phyloP scores from a whole-genome alignment of 176 grass and related monocot species.

The Bromus sterilis region DNA sequence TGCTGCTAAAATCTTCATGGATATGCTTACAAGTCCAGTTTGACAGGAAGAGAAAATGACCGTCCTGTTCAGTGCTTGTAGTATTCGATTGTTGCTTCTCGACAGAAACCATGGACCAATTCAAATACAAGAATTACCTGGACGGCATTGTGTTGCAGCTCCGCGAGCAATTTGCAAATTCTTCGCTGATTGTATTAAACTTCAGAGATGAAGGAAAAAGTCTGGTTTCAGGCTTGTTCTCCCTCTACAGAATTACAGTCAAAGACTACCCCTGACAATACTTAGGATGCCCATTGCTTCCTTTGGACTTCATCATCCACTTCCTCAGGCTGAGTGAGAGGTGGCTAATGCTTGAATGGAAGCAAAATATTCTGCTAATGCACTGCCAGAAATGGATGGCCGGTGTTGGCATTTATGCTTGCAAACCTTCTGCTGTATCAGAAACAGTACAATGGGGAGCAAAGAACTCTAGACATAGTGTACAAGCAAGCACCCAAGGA shows the following conservation, averaged over 20 bases:
- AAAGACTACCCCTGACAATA: constrained; percentile 75
- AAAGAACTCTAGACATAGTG: constrained; percentile 91
- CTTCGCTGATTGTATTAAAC: constrained; percentile 82
- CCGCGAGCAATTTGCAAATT: constrained; percentile 56
- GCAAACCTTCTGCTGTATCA: constrained; percentile 76
- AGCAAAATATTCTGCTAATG: constrained; percentile 83
- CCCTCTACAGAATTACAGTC: constrained; percentile 52
- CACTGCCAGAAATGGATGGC: constrained; percentile 92
- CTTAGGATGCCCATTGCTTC: constrained; percentile 66
- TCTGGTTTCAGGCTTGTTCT: constrained; percentile 51
- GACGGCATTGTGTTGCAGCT: constrained; percentile 63
- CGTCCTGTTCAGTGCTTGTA: constrained; percentile 26
- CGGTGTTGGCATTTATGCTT: constrained; percentile 91
- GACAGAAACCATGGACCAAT: constrained; percentile 59
- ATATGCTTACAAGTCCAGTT: neutral
- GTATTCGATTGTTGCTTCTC: constrained; percentile 98
- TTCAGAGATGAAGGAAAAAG: constrained; percentile 59
- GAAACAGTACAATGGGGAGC: constrained; percentile 83
- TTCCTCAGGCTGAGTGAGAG: constrained; percentile 74
- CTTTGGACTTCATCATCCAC: constrained; percentile 68
- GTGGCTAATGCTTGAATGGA: constrained; percentile 65
- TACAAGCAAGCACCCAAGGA: constrained; percentile 92
- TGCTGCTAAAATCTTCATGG: neutral
- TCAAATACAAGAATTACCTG: constrained; percentile 70
- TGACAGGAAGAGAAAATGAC: neutral